These are phyloP conservation scores for Leersia perrieri DNA, from an alignment of 176 grass and related monocot genomes.

Conservation along the genomic window DNA sequence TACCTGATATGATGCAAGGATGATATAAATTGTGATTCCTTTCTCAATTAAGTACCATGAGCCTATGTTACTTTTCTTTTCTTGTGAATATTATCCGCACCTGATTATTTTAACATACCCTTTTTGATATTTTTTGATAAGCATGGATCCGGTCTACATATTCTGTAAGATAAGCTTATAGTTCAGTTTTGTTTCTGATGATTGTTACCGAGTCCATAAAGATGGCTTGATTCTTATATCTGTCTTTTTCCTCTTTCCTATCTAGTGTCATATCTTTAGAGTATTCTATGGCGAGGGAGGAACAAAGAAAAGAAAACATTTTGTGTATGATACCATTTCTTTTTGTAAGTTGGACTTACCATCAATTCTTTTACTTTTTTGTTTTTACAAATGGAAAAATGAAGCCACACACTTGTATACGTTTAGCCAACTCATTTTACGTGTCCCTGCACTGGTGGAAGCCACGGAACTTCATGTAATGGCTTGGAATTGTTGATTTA, in stretches of 20 bases:
- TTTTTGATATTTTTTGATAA: not conserved
- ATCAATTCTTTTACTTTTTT: not conserved
- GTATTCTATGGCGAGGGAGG: not conserved
- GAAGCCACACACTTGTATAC: not conserved
- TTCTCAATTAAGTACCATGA: slow-evolving; percentile 8
- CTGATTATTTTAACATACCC: slow-evolving; percentile 11
- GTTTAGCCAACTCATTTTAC: not conserved
- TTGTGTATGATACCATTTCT: not conserved
- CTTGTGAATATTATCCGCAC: slow-evolving; percentile 5
- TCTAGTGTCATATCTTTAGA: not conserved
- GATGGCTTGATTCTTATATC: not conserved
- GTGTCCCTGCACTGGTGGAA: not conserved
- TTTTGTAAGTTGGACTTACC: not conserved
- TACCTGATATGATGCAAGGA: not conserved
- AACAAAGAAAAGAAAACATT: not conserved
- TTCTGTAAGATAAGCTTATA: slow-evolving; percentile 5
- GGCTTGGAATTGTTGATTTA: not conserved
- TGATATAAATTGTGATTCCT: slow-evolving; percentile 7
- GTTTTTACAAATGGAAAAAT: not conserved
- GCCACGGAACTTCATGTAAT: not conserved
- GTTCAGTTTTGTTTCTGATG: not conserved
- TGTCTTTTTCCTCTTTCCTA: not conserved
- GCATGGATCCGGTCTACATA: not conserved
- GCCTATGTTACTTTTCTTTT: slow-evolving; percentile 23
- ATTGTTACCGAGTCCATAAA: slow-evolving; percentile 10